These are phyloP conservation scores for Conoideocrella luteorostrata DNA, from an alignment of 2,329 filamentous ascomycete genomes.

Conservation along the genomic window DNA sequence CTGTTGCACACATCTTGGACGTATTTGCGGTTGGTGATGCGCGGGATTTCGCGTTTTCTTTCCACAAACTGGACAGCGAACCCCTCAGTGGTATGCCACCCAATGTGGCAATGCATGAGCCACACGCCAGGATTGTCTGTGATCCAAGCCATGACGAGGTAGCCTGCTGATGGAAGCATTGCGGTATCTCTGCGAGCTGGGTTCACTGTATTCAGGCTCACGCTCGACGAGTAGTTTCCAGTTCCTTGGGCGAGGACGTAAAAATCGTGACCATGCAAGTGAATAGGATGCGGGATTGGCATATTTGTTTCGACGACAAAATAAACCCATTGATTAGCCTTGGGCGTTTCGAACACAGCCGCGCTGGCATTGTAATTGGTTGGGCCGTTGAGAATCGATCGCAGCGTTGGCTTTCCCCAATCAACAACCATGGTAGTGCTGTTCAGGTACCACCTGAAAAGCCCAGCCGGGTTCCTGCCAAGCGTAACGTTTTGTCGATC, in stretches of 20 bases:
- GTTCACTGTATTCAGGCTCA: slow-evolving; percentile 27
- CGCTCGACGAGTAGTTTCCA: slow-evolving; percentile 15
- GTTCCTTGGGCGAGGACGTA: slow-evolving; percentile 18
- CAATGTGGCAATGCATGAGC: slow-evolving; percentile 45
- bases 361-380: slow-evolving; percentile 16
- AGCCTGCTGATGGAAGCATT: slow-evolving; percentile 36
- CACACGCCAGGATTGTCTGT: slow-evolving; percentile 43
- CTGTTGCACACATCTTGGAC: too few relatives aligned
- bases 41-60: too few relatives aligned
- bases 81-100: too few relatives aligned
- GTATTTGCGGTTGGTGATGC: too few relatives aligned
- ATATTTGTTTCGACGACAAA: slow-evolving; percentile 21
- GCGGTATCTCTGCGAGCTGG: slow-evolving; percentile 47
- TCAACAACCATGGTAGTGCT: slow-evolving; percentile 25
- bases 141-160: slow-evolving; percentile 42
- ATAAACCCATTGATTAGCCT: slow-evolving; percentile 23
- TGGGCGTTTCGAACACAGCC: slow-evolving; percentile 21
- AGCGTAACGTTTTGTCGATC: too few relatives aligned
- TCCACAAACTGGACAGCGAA: too few relatives aligned
- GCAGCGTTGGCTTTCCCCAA: slow-evolving; percentile 24
- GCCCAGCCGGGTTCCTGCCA: too few relatives aligned
- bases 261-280: slow-evolving; percentile 30
- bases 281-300: slow-evolving; percentile 26
- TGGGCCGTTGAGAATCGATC: slow-evolving; percentile 15
- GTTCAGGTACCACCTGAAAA: slow-evolving; percentile 14